Conservation (phyloP, 164 flowering plant species). For the Euptelea pleiosperma region DNA sequence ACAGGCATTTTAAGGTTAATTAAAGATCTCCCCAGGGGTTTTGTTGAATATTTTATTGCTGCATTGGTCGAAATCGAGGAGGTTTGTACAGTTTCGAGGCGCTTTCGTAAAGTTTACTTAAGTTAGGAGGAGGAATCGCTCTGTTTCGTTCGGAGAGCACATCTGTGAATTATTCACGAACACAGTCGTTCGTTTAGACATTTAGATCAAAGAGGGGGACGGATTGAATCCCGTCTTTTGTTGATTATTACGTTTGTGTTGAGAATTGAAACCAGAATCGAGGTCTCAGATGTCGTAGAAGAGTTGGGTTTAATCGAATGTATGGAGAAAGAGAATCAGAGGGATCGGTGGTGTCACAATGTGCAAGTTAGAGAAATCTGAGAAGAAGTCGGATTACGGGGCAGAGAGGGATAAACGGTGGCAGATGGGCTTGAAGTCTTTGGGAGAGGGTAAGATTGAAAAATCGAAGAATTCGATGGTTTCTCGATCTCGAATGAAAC, state of each 20-base stretch:
- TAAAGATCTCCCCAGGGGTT: background rate
- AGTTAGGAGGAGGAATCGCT: background rate
- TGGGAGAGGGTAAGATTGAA: conserved; percentile 37
- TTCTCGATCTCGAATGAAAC: conserved; percentile 45
- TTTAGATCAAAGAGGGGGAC: background rate
- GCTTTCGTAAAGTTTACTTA: background rate
- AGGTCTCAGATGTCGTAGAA: background rate
- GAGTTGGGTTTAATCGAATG: background rate
- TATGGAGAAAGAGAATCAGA: conserved; percentile 1
- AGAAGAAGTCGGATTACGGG: conserved; percentile 4
- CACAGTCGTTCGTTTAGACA: too few species aligned
- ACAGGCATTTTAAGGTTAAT: background rate
- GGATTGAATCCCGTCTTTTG: too few species aligned
- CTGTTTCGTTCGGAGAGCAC: too few species aligned
- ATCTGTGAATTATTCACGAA: too few species aligned
- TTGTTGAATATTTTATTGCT: background rate
- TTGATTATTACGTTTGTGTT: too few species aligned
- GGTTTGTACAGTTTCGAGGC: conserved; percentile 11
- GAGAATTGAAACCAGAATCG: too few species aligned
- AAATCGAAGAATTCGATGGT: conserved; percentile 37
- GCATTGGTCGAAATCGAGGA: conserved; percentile 14
- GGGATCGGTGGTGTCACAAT: conserved; percentile 5
- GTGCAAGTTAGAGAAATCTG: conserved; percentile 22
- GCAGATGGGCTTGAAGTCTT: conserved; percentile 32
- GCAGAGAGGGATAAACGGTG: conserved; percentile 23